phyloP scores from a whole-genome alignment of 1,284 basidiomycete genomes.

The Hemileia vastatrix region DNA sequence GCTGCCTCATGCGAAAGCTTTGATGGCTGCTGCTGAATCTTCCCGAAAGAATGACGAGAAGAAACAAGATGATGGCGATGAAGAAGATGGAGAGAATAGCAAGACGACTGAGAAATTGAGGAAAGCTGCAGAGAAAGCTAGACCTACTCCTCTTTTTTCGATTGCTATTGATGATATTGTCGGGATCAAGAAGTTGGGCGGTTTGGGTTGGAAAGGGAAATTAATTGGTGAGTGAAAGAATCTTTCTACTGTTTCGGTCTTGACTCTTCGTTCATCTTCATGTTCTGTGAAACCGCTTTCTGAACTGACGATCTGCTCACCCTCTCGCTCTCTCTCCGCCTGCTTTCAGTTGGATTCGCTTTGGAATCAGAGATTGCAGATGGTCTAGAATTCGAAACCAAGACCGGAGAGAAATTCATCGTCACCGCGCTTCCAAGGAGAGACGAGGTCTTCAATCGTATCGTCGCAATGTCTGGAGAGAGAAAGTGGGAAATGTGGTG shows the following conservation, averaged over 20 bases:
- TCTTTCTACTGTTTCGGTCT: too few species aligned
- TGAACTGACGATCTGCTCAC: too few species aligned
- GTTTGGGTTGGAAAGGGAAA: slow-evolving; percentile 43
- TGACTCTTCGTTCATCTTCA: too few species aligned
- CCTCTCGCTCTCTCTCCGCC: too few species aligned
- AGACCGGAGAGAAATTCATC: slow-evolving; percentile 30
- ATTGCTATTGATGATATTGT: slow-evolving; percentile 40
- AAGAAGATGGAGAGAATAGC: slow-evolving; percentile 14
- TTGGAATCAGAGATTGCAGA: slow-evolving; percentile 27
- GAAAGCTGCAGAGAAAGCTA: slow-evolving; percentile 26
- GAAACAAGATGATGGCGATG: slow-evolving; percentile 22
- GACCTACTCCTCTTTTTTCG: slow-evolving; percentile 31
- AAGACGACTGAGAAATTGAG: slow-evolving; percentile 2
- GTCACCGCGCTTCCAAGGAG: slow-evolving; percentile 42
- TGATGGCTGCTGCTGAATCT: slow-evolving; percentile 12
- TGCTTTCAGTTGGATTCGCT: slow-evolving; percentile 25
- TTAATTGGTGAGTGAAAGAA: too few species aligned
- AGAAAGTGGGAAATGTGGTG: not conserved
- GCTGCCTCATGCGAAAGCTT: slow-evolving; percentile 23
- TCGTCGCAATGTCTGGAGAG: too few species aligned
- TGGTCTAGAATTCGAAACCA: slow-evolving; percentile 28
- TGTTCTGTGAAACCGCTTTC: too few species aligned
- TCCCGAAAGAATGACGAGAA: too few species aligned
- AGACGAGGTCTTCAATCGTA: slow-evolving; percentile 43
- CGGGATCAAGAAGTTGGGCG: slow-evolving; percentile 40